Percentiles rank a stretch among this genome's conserved stretches.
Conservation (phyloP, 106 monocot genomes). For the Agapanthus africanus region DNA sequence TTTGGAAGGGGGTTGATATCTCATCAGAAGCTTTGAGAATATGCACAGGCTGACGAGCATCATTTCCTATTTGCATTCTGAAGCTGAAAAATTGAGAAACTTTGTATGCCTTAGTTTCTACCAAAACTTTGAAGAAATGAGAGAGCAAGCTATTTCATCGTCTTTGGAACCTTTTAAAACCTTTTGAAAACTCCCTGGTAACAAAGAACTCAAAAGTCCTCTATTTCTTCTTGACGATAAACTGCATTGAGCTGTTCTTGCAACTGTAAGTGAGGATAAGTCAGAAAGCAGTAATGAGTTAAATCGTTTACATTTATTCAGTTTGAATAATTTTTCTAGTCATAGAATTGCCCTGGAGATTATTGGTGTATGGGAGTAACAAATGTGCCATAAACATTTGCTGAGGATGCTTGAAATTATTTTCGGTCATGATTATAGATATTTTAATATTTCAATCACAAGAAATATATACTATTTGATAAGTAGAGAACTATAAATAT, state of each 20-base stretch:
- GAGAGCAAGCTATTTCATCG: not conserved
- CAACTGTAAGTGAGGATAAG: not conserved
- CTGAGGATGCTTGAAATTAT: too few species aligned
- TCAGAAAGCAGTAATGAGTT: not conserved
- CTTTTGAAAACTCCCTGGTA: not conserved
- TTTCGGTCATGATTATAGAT: too few species aligned
- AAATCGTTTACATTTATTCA: not conserved
- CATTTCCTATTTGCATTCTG: not conserved
- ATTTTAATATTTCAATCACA: too few species aligned
- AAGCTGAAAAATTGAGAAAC: not conserved
- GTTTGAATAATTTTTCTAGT: not conserved
- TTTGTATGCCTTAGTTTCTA: not conserved
- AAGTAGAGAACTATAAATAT: too few species aligned
- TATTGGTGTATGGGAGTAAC: too few species aligned
- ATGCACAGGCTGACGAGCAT: not conserved
- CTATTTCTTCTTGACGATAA: slow-evolving; percentile 6
- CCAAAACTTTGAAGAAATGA: not conserved
- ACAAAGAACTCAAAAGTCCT: not conserved
- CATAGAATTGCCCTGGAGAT: too few species aligned
- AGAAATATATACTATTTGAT: too few species aligned
- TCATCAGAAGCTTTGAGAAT: slow-evolving; percentile 2
- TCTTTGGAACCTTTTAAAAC: not conserved
- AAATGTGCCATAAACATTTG: too few species aligned
- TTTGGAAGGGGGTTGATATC: not conserved
- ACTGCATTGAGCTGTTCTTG: slow-evolving; percentile 6